These are phyloP conservation scores for Neoboletus brunneissimus DNA, from an alignment of 768 basidiomycete species.

Conservation along the genomic window DNA sequence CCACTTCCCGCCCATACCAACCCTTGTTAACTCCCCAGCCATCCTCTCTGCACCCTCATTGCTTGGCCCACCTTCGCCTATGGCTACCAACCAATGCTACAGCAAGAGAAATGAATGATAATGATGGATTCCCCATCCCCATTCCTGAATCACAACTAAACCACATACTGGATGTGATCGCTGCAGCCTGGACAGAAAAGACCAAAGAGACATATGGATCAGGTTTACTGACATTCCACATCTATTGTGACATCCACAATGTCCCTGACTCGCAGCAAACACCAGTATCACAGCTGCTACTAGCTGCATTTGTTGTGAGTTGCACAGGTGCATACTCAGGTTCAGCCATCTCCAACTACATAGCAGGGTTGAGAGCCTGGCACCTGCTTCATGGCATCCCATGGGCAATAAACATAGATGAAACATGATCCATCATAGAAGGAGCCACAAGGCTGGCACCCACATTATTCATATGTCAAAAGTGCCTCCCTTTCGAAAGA, in stretches of 20 bases:
- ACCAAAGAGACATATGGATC: not conserved
- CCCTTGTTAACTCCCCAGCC: not conserved
- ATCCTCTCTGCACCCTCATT: rapidly evolving
- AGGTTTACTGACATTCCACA: not conserved
- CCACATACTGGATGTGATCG: not conserved
- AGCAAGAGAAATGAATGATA: not conserved
- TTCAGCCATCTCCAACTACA: not conserved
- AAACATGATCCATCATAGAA: not conserved
- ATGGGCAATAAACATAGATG: not conserved
- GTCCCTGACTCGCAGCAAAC: slow-evolving; percentile 8
- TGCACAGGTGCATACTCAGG: not conserved
- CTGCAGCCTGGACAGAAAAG: not conserved
- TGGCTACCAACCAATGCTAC: rapidly evolving
- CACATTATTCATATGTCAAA: no score
- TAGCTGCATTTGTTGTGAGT: not conserved
- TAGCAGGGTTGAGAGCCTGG: not conserved
- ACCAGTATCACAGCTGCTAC: rapidly evolving
- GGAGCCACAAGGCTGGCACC: not conserved
- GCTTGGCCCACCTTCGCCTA: not conserved
- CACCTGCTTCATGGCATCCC: not conserved
- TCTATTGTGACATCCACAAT: not conserved
- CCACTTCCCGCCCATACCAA: rapidly evolving
- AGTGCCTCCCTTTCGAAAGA: no score
- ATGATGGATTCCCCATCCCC: rapidly evolving
- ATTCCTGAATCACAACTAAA: not conserved